Evolutionary conservation across 192 early-diverging fungal species (phyloP), one percentile per base, ranked within the genome.

Genomic region (Podila minutissima): DNA sequence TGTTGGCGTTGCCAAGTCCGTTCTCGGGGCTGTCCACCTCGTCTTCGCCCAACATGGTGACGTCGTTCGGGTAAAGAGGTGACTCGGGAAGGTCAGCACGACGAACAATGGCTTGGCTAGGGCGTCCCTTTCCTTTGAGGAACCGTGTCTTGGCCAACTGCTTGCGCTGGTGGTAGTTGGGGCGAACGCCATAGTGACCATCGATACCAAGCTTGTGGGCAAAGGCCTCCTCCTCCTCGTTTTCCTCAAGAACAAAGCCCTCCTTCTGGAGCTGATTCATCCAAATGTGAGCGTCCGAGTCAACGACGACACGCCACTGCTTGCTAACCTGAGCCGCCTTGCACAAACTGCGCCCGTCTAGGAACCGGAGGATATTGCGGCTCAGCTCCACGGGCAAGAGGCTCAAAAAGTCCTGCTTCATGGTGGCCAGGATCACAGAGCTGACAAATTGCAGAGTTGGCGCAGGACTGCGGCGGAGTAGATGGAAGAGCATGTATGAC

Each of bases 321-420:
- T 88, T 91, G 72, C 88, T 94, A 33, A 97, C 98, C 37, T 90
- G 91, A n/a, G 93, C 88, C 20, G 94, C 93, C 19, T 91, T 90
- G 57, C 92, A 92, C 33, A 99, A 85, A 59, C 93, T 89, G 32
- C 86, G 83, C 9, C 93, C 85, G 67, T 97, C 98, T 71, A 99
- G 86, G 70, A 93, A 95, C 28, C 88, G 83, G 24, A 98, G 88
- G 75, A 98, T 91, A 62, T 95, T 92, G 59, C 93, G 88, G 35
- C 88, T 75, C 26, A 94, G 78, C 67, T 96, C 93, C 11, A 83
- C 49, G 8, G 95, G 95, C 69, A 96, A 79, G 10, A 86, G 85
- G 20, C 88, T 89, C 10, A 99, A 66, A 83, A 98, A 97, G 85
- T 99, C 97, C 72, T 94, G 91, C 71, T 96, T 95, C 72, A 99